Evolutionary conservation across 345 rosid species (phyloP), one percentile per base, ranked within the genome.

Genomic region (Pugionium dolabratum): DNA sequence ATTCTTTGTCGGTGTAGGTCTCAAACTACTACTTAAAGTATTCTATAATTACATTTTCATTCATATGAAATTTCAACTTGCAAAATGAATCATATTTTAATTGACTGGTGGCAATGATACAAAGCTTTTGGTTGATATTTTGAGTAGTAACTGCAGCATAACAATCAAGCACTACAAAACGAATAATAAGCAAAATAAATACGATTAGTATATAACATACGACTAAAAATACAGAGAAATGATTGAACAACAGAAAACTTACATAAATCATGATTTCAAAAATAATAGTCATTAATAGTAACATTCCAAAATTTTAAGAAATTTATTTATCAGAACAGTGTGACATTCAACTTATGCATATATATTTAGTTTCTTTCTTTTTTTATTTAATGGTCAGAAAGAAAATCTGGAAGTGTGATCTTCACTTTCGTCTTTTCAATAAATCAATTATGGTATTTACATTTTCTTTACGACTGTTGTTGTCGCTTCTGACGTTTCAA

Each of bases 401-500:
- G 52, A 71, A 63, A 54, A 71, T 55, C 52, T 47, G 43, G 39
- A 50, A 47, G 51, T 53, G 55, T 71, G 18, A 71, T 63, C 64
- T 55, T 47, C 54, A 27, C 51, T 71, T 53, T 70, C 5, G 44
- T 41, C 56, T 62, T 70, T 70, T 50, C 31, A 28, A 69, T 68
- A 30, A 40, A 11, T 30, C 3, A 32, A 42, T 45, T 40, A 6
- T 33, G 37, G 43, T 41, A 27, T n/a, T 11, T 36, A 18, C 32
- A 61, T 43, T 52, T 26, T 1, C 9, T 33, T 1, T 8, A 70
- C 11, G 11, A 62, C 55, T 39, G 64, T 63, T 40, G 25, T 44
- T 63, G 69, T 63, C 58, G 43, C 35, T 46, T 45, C 52, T 55
- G 64, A 71, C 67, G 75, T 71, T 34, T 64, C 64, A 41, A 5